These are phyloP conservation scores for Metschnikowia sp. DNA, from an alignment of 805 yeast genomes.

Conservation along the genomic window DNA sequence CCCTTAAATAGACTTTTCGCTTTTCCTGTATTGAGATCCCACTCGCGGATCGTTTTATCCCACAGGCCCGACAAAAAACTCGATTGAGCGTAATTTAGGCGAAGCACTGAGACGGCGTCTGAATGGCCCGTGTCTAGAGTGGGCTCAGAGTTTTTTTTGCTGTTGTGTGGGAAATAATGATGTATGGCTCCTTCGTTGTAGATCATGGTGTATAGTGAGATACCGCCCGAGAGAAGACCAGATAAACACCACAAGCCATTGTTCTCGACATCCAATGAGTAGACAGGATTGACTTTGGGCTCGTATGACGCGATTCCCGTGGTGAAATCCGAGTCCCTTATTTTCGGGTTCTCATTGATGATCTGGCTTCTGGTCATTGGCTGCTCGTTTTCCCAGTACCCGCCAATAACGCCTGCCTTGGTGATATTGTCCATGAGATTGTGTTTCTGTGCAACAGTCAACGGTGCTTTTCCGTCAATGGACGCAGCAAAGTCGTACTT, in stretches of 20 bases:
- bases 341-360: constrained; percentile 36
- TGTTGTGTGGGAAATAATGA: constrained; percentile 57
- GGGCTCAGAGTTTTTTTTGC: constrained; percentile 26
- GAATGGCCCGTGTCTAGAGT: constrained; percentile 47
- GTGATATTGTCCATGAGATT: constrained; percentile 81
- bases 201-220: constrained; percentile 76
- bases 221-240: constrained; percentile 84
- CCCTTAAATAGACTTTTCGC: constrained; percentile 47
- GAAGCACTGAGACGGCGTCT: constrained; percentile 70
- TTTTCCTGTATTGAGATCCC: constrained; percentile 83
- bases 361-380: constrained; percentile 53
- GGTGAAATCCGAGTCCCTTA: constrained; percentile 33
- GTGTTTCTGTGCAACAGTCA: constrained; percentile 90
- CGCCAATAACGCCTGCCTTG: constrained; percentile 75
- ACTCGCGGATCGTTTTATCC: constrained; percentile 76
- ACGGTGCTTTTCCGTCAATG: constrained; percentile 78
- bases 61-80: constrained; percentile 79
- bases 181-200: constrained; percentile 78
- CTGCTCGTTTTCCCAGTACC: constrained; percentile 96
- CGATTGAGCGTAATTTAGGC: constrained; percentile 59
- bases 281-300: constrained; percentile 78
- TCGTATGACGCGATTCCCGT: constrained; percentile 43
- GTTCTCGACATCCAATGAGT: constrained; percentile 78
- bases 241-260: constrained; percentile 81
- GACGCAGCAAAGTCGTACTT: constrained; percentile 85